Base-by-base conservation (phyloP, 192 early-diverging fungal genomes). In the Dissophora ornata region DNA sequence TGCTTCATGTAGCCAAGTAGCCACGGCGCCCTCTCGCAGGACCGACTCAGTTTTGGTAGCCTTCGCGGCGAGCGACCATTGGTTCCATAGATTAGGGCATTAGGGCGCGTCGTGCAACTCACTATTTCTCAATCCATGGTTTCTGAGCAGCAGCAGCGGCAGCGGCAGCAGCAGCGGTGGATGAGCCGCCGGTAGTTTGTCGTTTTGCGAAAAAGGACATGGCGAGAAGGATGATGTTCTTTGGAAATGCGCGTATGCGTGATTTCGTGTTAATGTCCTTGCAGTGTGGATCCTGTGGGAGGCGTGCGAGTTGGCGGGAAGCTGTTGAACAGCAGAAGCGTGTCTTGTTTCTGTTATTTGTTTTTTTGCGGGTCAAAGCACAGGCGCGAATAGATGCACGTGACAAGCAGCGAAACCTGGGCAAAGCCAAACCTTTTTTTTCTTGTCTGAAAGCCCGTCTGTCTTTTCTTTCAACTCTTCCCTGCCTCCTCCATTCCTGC, bases 111-210 rank as follows among this genome's bases (percentile, higher is more conserved):
- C n/a, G n/a, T n/a, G n/a, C n/a, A n/a, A 78, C 80, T 71, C 79
- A 88, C 87, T 97, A 97, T 83, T 96, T 96, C 79, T 97, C 96
- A 32, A 97, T 89, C 96, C 96, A 94, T 48, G 92, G 94, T 41
- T 88, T 74, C 30, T 74, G 55, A 25, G 71, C 71, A 12, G 71
- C 62, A 29, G 62, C 71, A 18, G 70, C 62, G 0, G 70, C 49
- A 11, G 60, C 60, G 7, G 47, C 49, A 24, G 56, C 56, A 3
- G 69, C 53, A 10, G 59, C 52, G 7, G 54, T 41, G 13, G 62
- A 65, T 29, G 71, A 66, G 6, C 50, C 29, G 47, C 41, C 52
- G 0, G 71, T 49, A 15, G 56, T 60, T 24, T 57, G 62, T 53
- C 71, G 47, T 7, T 74, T 66, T 42, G 62, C 62, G 40, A 74